Conservation (phyloP, 176 grass and related monocot species). For the Oryza nivara region DNA sequence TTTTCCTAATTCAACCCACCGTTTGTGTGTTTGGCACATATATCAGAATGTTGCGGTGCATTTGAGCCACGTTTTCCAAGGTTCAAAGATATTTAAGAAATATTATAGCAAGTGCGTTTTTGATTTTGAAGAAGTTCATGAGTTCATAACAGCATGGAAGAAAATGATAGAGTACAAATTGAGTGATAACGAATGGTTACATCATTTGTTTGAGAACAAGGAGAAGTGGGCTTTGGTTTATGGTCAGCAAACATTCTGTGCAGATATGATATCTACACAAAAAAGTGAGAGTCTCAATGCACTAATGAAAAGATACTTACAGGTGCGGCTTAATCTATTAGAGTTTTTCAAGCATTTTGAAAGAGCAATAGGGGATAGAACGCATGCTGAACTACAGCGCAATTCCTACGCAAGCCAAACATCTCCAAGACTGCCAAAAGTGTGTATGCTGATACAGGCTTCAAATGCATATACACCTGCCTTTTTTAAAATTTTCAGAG, state of each 20-base stretch:
- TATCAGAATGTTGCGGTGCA: too few relatives aligned
- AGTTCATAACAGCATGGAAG: too few relatives aligned
- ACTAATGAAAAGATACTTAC: conserved; percentile 53
- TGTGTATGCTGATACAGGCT: conserved; percentile 56
- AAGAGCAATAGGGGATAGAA: conserved; percentile 52
- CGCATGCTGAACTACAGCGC: conserved; percentile 45
- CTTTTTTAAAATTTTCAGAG: conserved; percentile 56
- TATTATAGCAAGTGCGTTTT: too few relatives aligned
- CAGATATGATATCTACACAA: conserved; percentile 40
- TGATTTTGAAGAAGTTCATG: too few relatives aligned
- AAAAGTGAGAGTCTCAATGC: conserved; percentile 45
- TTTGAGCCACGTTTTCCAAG: too few relatives aligned
- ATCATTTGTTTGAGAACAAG: conserved; percentile 39
- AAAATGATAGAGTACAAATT: neutral
- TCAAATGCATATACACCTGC: conserved; percentile 52
- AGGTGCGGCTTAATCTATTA: conserved; percentile 36
- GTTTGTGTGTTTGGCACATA: too few relatives aligned
- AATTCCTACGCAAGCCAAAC: conserved; percentile 57
- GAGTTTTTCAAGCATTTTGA: conserved; percentile 60
- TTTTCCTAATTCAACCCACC: too few relatives aligned
- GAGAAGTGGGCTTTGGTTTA: conserved; percentile 44
- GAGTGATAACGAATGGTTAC: conserved; percentile 39
- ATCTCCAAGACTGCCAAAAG: conserved; percentile 48
- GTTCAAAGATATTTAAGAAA: too few relatives aligned
- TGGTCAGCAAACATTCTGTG: conserved; percentile 34